A percentile compares a stretch with the other conserved stretches of the same genome.
phyloP scores from a whole-genome alignment of 2,329 filamentous ascomycete species.

The Rosellinia necatrix region DNA sequence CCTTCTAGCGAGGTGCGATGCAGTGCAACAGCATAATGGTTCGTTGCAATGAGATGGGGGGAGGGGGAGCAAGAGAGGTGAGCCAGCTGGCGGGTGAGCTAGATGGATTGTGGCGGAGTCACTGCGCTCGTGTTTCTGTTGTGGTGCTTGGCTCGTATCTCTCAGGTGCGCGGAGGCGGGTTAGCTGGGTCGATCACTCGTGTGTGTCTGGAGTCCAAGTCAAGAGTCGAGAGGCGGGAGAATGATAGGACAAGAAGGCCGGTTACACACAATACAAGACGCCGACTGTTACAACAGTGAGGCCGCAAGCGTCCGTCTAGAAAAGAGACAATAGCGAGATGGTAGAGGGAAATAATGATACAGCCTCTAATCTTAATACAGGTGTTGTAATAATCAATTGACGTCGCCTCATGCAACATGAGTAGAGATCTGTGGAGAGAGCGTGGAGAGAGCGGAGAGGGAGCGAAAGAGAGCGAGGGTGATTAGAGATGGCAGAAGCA shows the following conservation, averaged over 20 bases:
- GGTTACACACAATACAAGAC: neutral
- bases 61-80: slow-evolving; percentile 25
- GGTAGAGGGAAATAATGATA: neutral
- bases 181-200: too few relatives aligned
- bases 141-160: slow-evolving; percentile 28
- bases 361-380: too few relatives aligned
- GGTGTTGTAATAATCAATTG: too few relatives aligned
- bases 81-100: slow-evolving; percentile 32
- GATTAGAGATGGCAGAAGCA: too few relatives aligned
- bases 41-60: neutral
- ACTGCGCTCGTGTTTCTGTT: slow-evolving; percentile 14
- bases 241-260: slow-evolving; percentile 30
- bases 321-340: neutral
- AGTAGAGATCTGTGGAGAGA: too few relatives aligned
- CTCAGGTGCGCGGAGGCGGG: too few relatives aligned
- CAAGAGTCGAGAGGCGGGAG: slow-evolving; percentile 31
- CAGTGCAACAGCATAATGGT: neutral
- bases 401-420: too few relatives aligned
- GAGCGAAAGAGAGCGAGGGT: too few relatives aligned
- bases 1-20: neutral
- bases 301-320: neutral
- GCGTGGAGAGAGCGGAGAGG: too few relatives aligned
- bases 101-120: slow-evolving; percentile 37
- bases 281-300: too few relatives aligned
- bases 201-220: too few relatives aligned